Evolutionary conservation across 2,329 filamentous ascomycete species (phyloP).

Genomic region (Colletotrichum incanum): DNA sequence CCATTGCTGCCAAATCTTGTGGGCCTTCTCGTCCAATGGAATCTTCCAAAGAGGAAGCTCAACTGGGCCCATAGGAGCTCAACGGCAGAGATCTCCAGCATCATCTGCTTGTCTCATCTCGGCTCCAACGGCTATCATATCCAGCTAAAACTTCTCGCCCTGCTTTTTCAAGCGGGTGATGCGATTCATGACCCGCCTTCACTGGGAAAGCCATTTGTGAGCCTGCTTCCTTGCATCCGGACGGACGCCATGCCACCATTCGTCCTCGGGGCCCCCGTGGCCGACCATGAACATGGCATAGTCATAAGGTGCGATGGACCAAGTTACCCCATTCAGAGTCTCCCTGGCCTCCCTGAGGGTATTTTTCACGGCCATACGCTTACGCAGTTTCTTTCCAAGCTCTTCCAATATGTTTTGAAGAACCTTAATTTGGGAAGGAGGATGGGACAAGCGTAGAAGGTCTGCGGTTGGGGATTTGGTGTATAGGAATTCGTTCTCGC

Average conservation of each 20-base stretch:
- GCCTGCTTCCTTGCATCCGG: neutral
- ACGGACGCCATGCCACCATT: neutral
- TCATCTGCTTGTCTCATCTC: neutral
- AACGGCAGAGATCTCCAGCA: neutral
- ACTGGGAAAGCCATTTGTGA: neutral
- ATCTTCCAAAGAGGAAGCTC: conserved; percentile 9
- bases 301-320: neutral
- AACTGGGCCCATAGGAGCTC: neutral
- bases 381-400: conserved; percentile 3
- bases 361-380: neutral
- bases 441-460: neutral
- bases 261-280: neutral
- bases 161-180: neutral
- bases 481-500: neutral
- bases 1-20: neutral
- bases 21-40: neutral
- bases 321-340: neutral
- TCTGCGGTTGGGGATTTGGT: neutral
- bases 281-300: neutral
- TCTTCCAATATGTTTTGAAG: neutral
- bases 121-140: neutral
- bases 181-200: neutral
- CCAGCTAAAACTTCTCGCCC: neutral
- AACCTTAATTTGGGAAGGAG: neutral
- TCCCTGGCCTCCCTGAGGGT: neutral